Percentiles rank a stretch among this genome's conserved stretches.
phyloP scores from a whole-genome alignment of 1,139 yeast genomes.

The Pichia sp. region DNA sequence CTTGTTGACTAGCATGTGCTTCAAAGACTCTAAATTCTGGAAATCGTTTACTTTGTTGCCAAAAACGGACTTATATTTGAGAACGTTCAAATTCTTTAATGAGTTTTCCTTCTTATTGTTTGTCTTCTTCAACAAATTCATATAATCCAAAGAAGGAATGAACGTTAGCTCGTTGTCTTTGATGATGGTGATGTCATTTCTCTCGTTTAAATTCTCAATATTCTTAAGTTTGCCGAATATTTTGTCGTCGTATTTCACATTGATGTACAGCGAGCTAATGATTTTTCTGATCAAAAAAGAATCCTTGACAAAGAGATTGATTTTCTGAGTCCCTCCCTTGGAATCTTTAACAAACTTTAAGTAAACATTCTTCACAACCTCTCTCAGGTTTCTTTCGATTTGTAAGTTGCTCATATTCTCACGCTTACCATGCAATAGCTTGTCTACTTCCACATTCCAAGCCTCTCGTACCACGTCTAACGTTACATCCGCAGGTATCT shows the following conservation, averaged over 20 bases:
- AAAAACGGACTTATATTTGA: constrained; percentile 21
- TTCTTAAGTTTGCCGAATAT: constrained; percentile 19
- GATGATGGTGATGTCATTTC: constrained; percentile 21
- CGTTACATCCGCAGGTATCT: neutral
- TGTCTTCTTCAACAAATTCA: constrained; percentile 7
- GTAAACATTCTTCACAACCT: constrained; percentile 17
- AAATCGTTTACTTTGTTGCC: constrained; percentile 23
- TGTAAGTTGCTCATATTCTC: constrained; percentile 6
- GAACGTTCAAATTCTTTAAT: constrained; percentile 7
- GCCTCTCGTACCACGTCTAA: neutral
- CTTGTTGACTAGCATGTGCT: constrained; percentile 6
- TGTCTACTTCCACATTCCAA: constrained; percentile 15
- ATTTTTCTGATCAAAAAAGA: constrained; percentile 16
- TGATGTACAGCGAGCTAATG: constrained; percentile 1
- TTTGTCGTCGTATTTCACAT: constrained; percentile 11
- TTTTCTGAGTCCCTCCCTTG: neutral
- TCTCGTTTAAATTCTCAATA: constrained; percentile 20
- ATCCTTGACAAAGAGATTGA: constrained; percentile 12
- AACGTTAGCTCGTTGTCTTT: constrained; percentile 24
- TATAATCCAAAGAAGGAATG: constrained; percentile 21
- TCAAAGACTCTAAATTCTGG: constrained; percentile 20
- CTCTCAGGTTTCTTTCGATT: constrained; percentile 13
- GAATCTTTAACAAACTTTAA: constrained; percentile 11
- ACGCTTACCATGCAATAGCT: neutral
- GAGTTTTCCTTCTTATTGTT: constrained; percentile 6